These are phyloP conservation scores for Botryotinia globosa DNA, from an alignment of 2,329 filamentous ascomycete genomes.

Conservation along the genomic window DNA sequence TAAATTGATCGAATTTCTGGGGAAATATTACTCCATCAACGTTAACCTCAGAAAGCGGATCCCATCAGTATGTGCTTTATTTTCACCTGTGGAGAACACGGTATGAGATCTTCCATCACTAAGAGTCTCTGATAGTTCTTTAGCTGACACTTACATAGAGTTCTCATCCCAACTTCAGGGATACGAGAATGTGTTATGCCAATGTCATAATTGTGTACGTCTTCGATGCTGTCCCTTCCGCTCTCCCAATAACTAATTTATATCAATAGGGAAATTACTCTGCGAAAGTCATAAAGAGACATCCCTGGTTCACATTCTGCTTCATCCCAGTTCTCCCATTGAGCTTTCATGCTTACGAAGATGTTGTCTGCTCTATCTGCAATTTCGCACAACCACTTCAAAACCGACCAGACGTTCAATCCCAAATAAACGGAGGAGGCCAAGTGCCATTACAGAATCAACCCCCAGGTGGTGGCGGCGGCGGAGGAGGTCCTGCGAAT, in stretches of 20 bases:
- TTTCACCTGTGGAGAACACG: constrained; percentile 37
- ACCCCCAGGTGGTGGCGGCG: constrained; percentile 18
- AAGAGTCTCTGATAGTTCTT: neutral
- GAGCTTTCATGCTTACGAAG: constrained; percentile 62
- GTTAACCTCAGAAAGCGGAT: constrained; percentile 10
- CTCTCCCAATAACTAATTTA: neutral
- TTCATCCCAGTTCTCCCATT: constrained; percentile 74
- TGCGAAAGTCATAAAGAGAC: constrained; percentile 58
- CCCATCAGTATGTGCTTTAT: constrained; percentile 23
- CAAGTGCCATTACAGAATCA: constrained; percentile 33
- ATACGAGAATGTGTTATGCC: constrained; percentile 60
- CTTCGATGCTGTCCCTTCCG: neutral
- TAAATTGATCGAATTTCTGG: constrained; percentile 7
- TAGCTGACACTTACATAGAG: constrained; percentile 31
- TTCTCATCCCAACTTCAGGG: constrained; percentile 44
- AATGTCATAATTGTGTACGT: constrained; percentile 59
- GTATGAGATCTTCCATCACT: constrained; percentile 27
- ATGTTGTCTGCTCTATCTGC: constrained; percentile 73
- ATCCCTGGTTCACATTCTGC: constrained; percentile 78
- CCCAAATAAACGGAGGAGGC: constrained; percentile 30
- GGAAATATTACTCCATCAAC: constrained; percentile 1
- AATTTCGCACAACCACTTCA: constrained; percentile 68
- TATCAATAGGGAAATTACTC: constrained; percentile 54
- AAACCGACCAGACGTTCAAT: constrained; percentile 37
- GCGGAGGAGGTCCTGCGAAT: constrained; percentile 21